Evolutionary conservation across 2,329 filamentous ascomycete genomes (phyloP), one percentile per base, ranked within the genome.

Genomic region (Aureobasidium leucospermi): DNA sequence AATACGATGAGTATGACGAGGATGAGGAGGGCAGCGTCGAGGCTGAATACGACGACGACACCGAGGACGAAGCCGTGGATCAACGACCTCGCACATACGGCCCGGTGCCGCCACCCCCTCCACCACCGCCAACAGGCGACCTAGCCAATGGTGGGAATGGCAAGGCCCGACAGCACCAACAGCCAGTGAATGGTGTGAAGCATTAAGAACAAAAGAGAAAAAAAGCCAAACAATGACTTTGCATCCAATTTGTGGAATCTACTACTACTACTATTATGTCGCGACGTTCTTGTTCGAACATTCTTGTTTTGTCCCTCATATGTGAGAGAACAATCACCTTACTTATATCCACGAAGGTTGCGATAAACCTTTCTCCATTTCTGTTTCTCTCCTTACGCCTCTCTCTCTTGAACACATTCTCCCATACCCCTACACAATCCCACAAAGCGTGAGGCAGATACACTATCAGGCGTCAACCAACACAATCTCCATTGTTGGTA

Each of bases 31-130:
- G 79, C 7, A 84, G 80, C 64, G 84, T 83, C 61, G 83, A 83
- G 59, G 84, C 84, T 64, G 84, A 88, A 66, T 83, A 85, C 67
- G 84, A 87, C 67, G 83, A 84, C 61, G 82, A 87, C 49, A 81
- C 82, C 31, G 81, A 84, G 61, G 80, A 80, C 47, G 79, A 80
- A 57, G 65, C 64, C 43, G 63, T 67, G n/a, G 62, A 69, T 29
- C 63, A 64, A 51, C 63, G 66, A 55, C 65, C 67, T 41, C 62
- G 65, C 49, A 67, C 76, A 73, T 68, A 69, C 72, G 64, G 78
- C 69, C 63, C 74, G 63, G 77, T 78, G 23, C 78, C 78, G 29
- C 79, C 78, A 16, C 80, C 80, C 9, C 79, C 79, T 9, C 77
- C 77, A 41, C 74, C 79, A 39, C 67, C 76, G 16, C 57, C 45